Evolutionary conservation across 805 yeast species (phyloP).

Genomic region (Teunomyces panamensis): DNA sequence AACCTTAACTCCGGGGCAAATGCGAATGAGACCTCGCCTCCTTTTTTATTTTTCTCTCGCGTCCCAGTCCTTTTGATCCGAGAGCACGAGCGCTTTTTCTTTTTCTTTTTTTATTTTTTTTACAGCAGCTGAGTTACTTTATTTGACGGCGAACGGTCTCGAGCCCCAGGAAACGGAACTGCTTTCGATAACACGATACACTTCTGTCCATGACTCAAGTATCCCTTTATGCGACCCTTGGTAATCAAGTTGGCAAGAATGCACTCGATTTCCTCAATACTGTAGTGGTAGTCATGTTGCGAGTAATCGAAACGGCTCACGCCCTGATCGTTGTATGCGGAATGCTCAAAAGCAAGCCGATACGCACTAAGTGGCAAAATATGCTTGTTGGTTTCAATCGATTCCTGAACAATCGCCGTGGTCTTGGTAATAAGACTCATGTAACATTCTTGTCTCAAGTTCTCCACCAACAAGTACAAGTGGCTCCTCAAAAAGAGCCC

Average conservation of each 20-base stretch:
- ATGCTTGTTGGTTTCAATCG: conserved; percentile 30
- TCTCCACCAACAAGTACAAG: conserved; percentile 57
- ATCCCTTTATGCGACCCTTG: conserved; percentile 67
- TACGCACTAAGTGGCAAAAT: conserved; percentile 42
- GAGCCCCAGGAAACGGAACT: conserved; percentile 59
- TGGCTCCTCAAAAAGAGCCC: conserved; percentile 52
- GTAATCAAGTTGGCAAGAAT: conserved; percentile 63
- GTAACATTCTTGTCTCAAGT: conserved; percentile 49
- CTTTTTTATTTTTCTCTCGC: too few species aligned
- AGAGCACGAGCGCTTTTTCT: not conserved
- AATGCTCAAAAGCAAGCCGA: conserved; percentile 40
- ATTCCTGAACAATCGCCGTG: conserved; percentile 16
- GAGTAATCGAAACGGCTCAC: not conserved
- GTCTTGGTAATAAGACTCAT: conserved; percentile 48
- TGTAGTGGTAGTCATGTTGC: conserved; percentile 3
- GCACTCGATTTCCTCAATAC: conserved; percentile 63
- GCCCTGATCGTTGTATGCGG: conserved; percentile 10
- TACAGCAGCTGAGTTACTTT: not conserved
- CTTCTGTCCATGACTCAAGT: conserved; percentile 70
- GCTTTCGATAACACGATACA: conserved; percentile 74
- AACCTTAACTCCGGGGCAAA: not conserved
- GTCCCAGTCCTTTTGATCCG: too few species aligned
- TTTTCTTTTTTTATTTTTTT: not conserved
- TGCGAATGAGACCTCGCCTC: not conserved
- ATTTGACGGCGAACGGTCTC: not conserved